A percentile compares a stretch with the other conserved stretches of the same genome.
Conservation (phyloP, 1,284 basidiomycete species). For the Puccinia novopanici region DNA sequence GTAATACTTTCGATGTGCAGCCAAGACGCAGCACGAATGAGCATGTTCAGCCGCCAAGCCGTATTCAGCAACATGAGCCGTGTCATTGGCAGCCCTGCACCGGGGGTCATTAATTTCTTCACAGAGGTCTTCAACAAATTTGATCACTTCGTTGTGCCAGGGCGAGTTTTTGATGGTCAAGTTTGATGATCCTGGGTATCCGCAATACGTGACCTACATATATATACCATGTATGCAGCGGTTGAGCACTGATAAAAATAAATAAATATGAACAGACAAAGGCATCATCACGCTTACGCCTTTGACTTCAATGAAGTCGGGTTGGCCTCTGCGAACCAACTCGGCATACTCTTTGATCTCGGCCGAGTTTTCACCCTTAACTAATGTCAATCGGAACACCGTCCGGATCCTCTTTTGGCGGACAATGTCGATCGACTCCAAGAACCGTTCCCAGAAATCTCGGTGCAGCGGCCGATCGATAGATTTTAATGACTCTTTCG, state of each 20-base stretch:
- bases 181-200: constrained; percentile 48
- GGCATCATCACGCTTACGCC: constrained; percentile 33
- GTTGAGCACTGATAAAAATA: not conserved
- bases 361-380: constrained; percentile 50
- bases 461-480: constrained; percentile 51
- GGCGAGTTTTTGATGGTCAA: constrained; percentile 52
- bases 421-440: constrained; percentile 50
- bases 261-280: too few relatives aligned
- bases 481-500: constrained; percentile 47
- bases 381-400: constrained; percentile 51
- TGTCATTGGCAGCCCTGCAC: not conserved
- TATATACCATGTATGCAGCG: too few relatives aligned
- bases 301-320: constrained; percentile 52
- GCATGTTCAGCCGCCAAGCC: constrained; percentile 51
- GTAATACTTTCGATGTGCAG: constrained; percentile 46
- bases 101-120: constrained; percentile 29
- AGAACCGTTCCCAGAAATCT: constrained; percentile 52
- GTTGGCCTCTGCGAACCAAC: constrained; percentile 42
- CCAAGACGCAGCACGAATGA: constrained; percentile 52
- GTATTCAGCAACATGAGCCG: constrained; percentile 14
- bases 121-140: constrained; percentile 41
- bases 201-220: constrained; percentile 51
- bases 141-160: constrained; percentile 51
- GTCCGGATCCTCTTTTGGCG: constrained; percentile 42
- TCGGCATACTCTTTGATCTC: constrained; percentile 50